A percentile compares a stretch with the other conserved stretches of the same genome.
phyloP scores from a whole-genome alignment of 139 green algal species.

The Coelastrella sp. region DNA sequence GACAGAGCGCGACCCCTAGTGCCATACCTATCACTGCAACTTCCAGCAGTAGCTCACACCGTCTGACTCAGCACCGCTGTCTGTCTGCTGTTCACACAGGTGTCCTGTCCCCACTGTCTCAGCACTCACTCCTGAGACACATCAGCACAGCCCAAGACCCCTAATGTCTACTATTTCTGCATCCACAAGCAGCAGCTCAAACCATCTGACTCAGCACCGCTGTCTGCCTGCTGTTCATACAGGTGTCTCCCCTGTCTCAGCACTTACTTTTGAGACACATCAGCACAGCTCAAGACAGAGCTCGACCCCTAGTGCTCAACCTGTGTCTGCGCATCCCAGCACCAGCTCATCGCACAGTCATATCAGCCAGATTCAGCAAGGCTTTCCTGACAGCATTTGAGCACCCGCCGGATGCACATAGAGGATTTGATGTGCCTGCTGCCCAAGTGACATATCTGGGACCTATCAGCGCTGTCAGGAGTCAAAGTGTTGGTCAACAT shows the following conservation, averaged over 20 bases:
- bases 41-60: too few relatives aligned
- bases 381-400: constrained; percentile 77
- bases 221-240: neutral
- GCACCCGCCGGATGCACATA: constrained; percentile 82
- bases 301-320: constrained; percentile 65
- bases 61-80: too few relatives aligned
- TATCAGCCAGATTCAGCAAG: constrained; percentile 80
- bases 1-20: constrained; percentile 65
- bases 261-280: constrained; percentile 40
- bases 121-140: too few relatives aligned
- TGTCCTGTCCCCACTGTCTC: too few relatives aligned
- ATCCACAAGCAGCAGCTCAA: constrained; percentile 47
- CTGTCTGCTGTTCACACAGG: too few relatives aligned
- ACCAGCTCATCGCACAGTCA: neutral
- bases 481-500: neutral
- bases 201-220: neutral
- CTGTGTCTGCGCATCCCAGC: constrained; percentile 65
- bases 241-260: neutral
- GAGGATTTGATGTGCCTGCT: constrained; percentile 91
- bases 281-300: constrained; percentile 63
- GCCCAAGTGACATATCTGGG: constrained; percentile 63
- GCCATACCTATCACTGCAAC: too few relatives aligned
- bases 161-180: constrained; percentile 70
- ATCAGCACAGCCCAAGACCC: constrained; percentile 66
- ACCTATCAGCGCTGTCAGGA: neutral